These are phyloP conservation scores for Boletus rufocinnamomeus DNA, from an alignment of 768 basidiomycete genomes.

Conservation along the genomic window DNA sequence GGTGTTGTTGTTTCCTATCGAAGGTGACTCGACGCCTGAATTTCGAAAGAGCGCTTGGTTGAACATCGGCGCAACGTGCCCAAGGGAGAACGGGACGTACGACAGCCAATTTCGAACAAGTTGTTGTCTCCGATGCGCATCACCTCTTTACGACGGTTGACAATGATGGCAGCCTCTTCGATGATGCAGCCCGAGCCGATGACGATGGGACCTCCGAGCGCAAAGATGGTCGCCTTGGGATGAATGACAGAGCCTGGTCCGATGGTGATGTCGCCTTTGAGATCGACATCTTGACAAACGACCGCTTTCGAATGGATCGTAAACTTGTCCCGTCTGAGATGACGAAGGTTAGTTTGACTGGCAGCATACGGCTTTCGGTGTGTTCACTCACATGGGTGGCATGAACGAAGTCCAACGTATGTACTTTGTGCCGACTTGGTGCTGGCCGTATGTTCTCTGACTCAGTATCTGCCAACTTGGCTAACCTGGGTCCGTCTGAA, in stretches of 20 bases:
- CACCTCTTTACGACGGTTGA: constrained; percentile 86
- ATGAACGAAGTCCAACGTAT: constrained; percentile 14
- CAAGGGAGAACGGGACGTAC: constrained; percentile 48
- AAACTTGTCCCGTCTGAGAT: constrained; percentile 76
- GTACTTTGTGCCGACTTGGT: neutral
- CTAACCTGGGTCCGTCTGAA: neutral
- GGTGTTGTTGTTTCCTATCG: constrained; percentile 84
- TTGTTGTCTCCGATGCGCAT: constrained; percentile 96
- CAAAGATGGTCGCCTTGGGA: constrained; percentile 92
- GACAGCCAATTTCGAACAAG: constrained; percentile 90
- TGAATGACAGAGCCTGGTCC: constrained; percentile 91
- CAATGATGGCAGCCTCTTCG: constrained; percentile 88
- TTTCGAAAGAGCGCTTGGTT: neutral
- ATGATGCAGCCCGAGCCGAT: constrained; percentile 89
- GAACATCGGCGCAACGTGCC: neutral
- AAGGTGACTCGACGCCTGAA: constrained; percentile 84
- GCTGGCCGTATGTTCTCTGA: neutral
- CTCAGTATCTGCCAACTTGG: too few species aligned
- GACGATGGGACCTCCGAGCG: constrained; percentile 86
- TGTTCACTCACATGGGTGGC: constrained; percentile 34
- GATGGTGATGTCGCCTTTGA: constrained; percentile 93
- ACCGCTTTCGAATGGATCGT: constrained; percentile 89
- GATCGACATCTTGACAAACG: constrained; percentile 90
- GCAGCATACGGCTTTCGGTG: neutral
- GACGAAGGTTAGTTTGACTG: neutral